Base-by-base conservation (phyloP, 2,329 filamentous ascomycete species). In the Monosporascus sp. region DNA sequence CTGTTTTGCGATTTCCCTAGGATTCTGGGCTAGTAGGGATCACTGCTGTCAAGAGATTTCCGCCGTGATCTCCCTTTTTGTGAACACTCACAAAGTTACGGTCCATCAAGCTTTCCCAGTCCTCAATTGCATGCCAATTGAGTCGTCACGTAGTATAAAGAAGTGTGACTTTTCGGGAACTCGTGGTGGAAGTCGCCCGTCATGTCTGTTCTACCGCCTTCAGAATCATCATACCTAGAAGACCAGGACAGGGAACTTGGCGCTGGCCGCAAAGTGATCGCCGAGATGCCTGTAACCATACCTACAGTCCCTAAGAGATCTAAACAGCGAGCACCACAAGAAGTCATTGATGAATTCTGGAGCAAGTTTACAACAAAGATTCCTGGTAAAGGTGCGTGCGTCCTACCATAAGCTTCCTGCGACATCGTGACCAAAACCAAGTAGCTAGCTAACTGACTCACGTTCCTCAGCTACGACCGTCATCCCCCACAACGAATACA, bases 261-360 rank as follows among this genome's bases (percentile, higher is more conserved):
- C 25, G 27, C 37, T 49, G 54, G 41, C 20, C 58, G 53, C n/a
- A 55, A 58, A 38, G 52, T 60, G 35, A 58, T 60, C 56, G 60
- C 58, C 2, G 55, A 59, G 45, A 43, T 64, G 24, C 61, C 63
- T 1, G 55, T 62, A 38, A 60, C 54, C 3, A n/a, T 60, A 45
- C 39, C 52, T 17, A 49, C 35, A n/a, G n/a, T 17, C 2, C 54
- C 58, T 52, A 66, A 58, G 55, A 72, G 70, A 50, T 55, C 60
- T 48, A 80, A 77, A 60, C 76, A 80, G 52, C 78, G 82, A 61
- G 71, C 82, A 7, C 87, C 88, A 0, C 88, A 92, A 66, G 78
- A 83, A 53, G 78, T 75, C 25, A 81, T 92, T 52, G 81, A 89
- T 59, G 80, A 87, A 55, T 90, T 90, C 65, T 92, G 88, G 88